phyloP scores from a whole-genome alignment of 2,329 filamentous ascomycete genomes.

The Ophiocordyceps camponoti-rufipedis region DNA sequence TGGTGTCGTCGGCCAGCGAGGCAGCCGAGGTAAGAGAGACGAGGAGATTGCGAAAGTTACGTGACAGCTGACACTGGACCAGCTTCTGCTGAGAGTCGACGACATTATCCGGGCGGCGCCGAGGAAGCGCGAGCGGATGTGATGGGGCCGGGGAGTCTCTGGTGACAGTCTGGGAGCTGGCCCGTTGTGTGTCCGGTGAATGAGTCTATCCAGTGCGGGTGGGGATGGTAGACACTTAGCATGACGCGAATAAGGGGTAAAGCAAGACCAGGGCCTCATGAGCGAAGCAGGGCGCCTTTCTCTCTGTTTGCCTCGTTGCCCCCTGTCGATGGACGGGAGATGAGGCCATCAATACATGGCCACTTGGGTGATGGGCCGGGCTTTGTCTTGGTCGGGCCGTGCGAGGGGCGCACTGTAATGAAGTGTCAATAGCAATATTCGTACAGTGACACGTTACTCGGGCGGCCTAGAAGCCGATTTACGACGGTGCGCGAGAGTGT shows the following conservation, averaged over 20 bases:
- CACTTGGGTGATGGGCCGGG: too few species aligned
- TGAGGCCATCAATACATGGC: neutral
- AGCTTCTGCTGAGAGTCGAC: slow-evolving; percentile 85
- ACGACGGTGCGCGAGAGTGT: too few species aligned
- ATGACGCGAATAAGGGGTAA: neutral
- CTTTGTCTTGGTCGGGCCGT: neutral
- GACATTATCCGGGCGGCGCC: slow-evolving; percentile 95
- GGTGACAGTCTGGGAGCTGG: too few species aligned
- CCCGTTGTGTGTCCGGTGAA: too few species aligned
- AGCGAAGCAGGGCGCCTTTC: neutral
- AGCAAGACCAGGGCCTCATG: neutral
- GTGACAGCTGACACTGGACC: slow-evolving; percentile 1
- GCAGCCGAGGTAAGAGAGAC: slow-evolving; percentile 64
- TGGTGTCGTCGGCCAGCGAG: slow-evolving; percentile 89
- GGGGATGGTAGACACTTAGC: neutral
- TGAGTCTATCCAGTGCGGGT: too few species aligned
- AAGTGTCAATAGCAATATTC: too few species aligned
- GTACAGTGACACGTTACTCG: neutral
- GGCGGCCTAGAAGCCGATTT: neutral
- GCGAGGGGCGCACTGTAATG: neutral
- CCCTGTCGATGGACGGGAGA: neutral
- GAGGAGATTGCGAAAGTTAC: neutral
- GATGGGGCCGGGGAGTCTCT: neutral
- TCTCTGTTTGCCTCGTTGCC: neutral
- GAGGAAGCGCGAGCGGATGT: slow-evolving; percentile 29